phyloP scores from a whole-genome alignment of 2,329 filamentous ascomycete genomes.

The Mariannaea elegans region DNA sequence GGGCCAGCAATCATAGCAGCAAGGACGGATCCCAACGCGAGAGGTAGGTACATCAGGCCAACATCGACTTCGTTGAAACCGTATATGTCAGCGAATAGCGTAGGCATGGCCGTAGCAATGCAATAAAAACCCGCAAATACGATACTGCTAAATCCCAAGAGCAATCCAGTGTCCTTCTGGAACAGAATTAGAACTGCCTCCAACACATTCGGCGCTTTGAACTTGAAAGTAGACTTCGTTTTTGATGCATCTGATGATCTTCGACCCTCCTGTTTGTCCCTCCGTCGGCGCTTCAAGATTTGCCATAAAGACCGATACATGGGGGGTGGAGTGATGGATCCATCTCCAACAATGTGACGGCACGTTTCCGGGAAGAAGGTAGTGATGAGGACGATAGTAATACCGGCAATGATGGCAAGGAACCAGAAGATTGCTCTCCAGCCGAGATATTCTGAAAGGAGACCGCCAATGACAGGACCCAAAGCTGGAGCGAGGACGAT shows the following conservation, averaged over 20 bases:
- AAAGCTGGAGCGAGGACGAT: slow-evolving; percentile 58
- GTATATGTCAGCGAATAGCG: slow-evolving; percentile 61
- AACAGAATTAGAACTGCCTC: slow-evolving; percentile 51
- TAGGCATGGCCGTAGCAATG: slow-evolving; percentile 55
- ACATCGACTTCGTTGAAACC: slow-evolving; percentile 64
- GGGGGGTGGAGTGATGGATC: slow-evolving; percentile 53
- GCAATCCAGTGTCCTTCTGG: slow-evolving; percentile 53
- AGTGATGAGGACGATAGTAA: slow-evolving; percentile 53
- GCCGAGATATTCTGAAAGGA: slow-evolving; percentile 64
- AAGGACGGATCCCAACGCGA: slow-evolving; percentile 59
- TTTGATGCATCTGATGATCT: slow-evolving; percentile 26
- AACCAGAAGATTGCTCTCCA: slow-evolving; percentile 73
- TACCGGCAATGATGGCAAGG: slow-evolving; percentile 56
- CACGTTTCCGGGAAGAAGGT: slow-evolving; percentile 65
- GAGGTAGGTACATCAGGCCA: slow-evolving; percentile 62
- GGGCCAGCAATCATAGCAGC: slow-evolving; percentile 59
- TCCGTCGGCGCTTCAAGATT: slow-evolving; percentile 34
- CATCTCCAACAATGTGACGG: slow-evolving; percentile 60
- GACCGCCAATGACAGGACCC: slow-evolving; percentile 67
- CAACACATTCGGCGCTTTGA: slow-evolving; percentile 52
- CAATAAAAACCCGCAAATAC: slow-evolving; percentile 62
- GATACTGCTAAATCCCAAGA: slow-evolving; percentile 55
- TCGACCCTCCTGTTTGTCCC: slow-evolving; percentile 13
- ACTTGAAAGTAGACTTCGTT: slow-evolving; percentile 42
- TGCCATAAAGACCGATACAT: slow-evolving; percentile 49